Percentiles rank a stretch among this genome's conserved stretches.
Evolutionary conservation across 306 rosid species (phyloP).

Genomic region (Hippophae tibetana): DNA sequence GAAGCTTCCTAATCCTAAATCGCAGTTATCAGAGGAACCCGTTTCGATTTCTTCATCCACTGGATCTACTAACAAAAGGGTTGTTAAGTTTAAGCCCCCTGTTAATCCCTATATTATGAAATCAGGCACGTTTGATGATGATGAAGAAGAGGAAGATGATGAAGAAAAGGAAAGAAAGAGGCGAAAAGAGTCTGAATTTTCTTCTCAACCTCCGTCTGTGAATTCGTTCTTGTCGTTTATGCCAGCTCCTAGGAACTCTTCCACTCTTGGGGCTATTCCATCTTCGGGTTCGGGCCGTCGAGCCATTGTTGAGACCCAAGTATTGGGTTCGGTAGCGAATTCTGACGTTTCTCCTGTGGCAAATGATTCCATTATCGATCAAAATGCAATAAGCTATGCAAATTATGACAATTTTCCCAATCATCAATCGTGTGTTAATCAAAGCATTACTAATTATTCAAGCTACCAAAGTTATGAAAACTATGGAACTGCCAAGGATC

Average conservation of each 20-base stretch:
- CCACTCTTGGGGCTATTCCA: constrained; percentile 51
- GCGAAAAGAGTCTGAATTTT: constrained; percentile 27
- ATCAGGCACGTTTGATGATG: constrained; percentile 30
- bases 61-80: constrained; percentile 31
- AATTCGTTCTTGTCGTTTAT: constrained; percentile 55
- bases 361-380: constrained; percentile 22
- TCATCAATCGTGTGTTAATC: constrained; percentile 27
- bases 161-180: constrained; percentile 30
- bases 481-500: constrained; percentile 32
- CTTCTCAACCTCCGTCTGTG: constrained; percentile 38
- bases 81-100: constrained; percentile 75
- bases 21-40: constrained; percentile 27
- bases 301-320: constrained; percentile 44
- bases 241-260: constrained; percentile 71
- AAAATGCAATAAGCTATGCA: constrained; percentile 21
- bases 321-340: constrained; percentile 10
- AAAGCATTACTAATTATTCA: constrained; percentile 20
- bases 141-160: constrained; percentile 33
- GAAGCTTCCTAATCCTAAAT: constrained; percentile 47
- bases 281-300: constrained; percentile 54
- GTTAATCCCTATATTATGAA: constrained; percentile 24
- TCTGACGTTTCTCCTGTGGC: constrained; percentile 14
- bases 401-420: constrained; percentile 26
- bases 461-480: constrained; percentile 18
- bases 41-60: constrained; percentile 24